phyloP scores from a whole-genome alignment of 2,329 filamentous ascomycete species.

The Aspergillus ibericus region DNA sequence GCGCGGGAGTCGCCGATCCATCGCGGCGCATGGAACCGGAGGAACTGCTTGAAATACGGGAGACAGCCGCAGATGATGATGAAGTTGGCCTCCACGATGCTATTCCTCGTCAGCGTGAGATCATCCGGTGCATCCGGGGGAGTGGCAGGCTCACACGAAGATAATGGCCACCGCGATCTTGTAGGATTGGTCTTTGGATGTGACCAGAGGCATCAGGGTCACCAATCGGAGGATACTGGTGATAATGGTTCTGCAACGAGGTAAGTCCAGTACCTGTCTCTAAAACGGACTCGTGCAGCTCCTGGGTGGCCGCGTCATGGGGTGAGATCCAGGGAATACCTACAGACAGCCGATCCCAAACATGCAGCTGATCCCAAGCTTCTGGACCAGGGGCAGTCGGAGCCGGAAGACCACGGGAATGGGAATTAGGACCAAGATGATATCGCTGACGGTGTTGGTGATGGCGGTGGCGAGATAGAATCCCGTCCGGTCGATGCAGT shows the following conservation, averaged over 20 bases:
- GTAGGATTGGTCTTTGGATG: slow-evolving; percentile 19
- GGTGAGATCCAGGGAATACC: background rate
- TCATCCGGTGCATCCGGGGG: too few species aligned
- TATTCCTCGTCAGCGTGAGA: background rate
- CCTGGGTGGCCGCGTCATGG: too few species aligned
- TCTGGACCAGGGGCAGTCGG: slow-evolving; percentile 16
- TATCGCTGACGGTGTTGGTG: slow-evolving; percentile 26
- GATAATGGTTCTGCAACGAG: slow-evolving; percentile 18
- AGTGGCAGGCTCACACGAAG: slow-evolving; percentile 8
- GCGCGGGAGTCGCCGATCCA: background rate
- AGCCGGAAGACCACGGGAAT: slow-evolving; percentile 16
- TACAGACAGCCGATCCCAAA: slow-evolving; percentile 22
- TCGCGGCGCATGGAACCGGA: slow-evolving; percentile 5
- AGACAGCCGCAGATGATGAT: slow-evolving; percentile 13
- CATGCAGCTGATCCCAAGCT: slow-evolving; percentile 18
- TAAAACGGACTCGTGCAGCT: too few species aligned
- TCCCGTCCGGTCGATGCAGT: slow-evolving; percentile 17
- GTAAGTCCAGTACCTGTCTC: background rate
- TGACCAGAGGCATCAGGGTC: slow-evolving; percentile 23
- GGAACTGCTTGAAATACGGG: slow-evolving; percentile 8
- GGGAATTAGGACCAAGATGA: slow-evolving; percentile 23
- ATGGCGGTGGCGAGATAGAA: slow-evolving; percentile 24
- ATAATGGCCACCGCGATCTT: slow-evolving; percentile 17
- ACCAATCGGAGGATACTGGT: slow-evolving; percentile 25
- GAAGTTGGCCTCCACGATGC: slow-evolving; percentile 12